Base-by-base conservation (phyloP, 352 stramenopile genomes). In the Lagenidium sp. region DNA sequence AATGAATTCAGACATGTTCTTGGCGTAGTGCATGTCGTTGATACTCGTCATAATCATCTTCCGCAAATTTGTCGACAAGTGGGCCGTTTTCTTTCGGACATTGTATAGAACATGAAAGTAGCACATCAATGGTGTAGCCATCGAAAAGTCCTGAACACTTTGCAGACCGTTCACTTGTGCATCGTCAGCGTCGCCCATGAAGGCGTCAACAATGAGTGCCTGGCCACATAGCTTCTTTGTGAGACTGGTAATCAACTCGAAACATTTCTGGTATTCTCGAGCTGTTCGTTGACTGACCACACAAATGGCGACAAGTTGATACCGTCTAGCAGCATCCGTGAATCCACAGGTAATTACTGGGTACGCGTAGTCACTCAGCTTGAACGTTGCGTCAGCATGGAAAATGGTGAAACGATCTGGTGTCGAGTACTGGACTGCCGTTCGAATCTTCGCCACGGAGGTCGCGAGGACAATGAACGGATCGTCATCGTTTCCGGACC, bases 51-150 rank as follows among this genome's bases (percentile, higher is more conserved):
- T 43, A 10, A 44, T 26, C 1, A 26, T 23, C 22, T 30, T 37
- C 1, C 35, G 11, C 2, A 44, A 3, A 2, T 4, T 16, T 1
- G 23, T 6, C 32, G 35, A 23, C 7, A 43, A 19, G 6, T 42
- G 44, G 1, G 1, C 11, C 19, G 36, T 50, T 30, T 31, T 24
- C 36, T 53, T 53, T 1, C 29, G 36, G 18, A 53, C 45, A 22
- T 53, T 53, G 36, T 53, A 53, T 1, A 37, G 19, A 4, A 53
- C 45, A 24, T 53, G 45, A 16, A 45, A 53, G 18, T 38, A 53
- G 22, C 45, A 53, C 45, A 53, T 45, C 2, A 45, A 29, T 21
- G 35, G 32, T 2, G 32, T 36, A 1, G 24, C 32, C 6, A n/a
- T 7, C 13, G 44, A 3, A 4, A 50, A 43, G 22, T 49, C 21